Evolutionary conservation across 192 early-diverging fungal species (phyloP), one percentile per base, ranked within the genome.

Genomic region (Coemansia sp.): DNA sequence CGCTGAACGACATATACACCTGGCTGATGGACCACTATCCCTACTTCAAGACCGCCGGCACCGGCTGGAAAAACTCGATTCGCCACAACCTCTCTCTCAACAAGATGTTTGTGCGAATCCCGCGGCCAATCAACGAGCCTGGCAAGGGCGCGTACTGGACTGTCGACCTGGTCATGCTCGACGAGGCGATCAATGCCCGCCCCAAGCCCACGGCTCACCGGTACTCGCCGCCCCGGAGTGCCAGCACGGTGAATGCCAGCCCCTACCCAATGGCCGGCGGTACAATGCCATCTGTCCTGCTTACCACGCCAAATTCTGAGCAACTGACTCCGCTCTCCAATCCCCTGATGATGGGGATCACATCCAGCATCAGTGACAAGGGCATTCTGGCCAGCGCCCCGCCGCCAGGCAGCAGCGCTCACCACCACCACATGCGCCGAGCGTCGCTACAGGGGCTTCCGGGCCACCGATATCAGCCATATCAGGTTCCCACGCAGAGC

Each of bases 101-200:
- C 62, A 87, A 86, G 54, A 70, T 72, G 22, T 93, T 93, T 72
- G 71, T 88, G 51, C 82, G 87, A 32, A 79, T 89, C 20, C 80
- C 86, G 22, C 64, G 88, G 42, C 82, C 85, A 7, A 79, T 85
- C 44, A 87, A 86, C 54, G 87, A 90, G 47, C 87, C 87, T 13
- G 87, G 87, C n/a, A 90, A 90, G 67, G 87, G 87, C 14, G 82
- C 85, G 22, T 90, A 86, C 40, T 90, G 87, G 87, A 85, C 82
- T 0, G 80, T 90, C 12, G 85, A 90, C 44, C 55, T 78, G 50
- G 54, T 46, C 9, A 56, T 54, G 17, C 58, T 73, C 19, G 58
- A 65, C 33, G 62, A 57, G 27, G 56, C 58, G 1, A 44, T 65
- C 16, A 48, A 45, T 17, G 54, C 53, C 31, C 36, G 28, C 19